Percentiles rank a stretch among this genome's conserved stretches.
Conservation (phyloP, 1,284 basidiomycete species). For the Cutaneotrichosporon arboriforme region DNA sequence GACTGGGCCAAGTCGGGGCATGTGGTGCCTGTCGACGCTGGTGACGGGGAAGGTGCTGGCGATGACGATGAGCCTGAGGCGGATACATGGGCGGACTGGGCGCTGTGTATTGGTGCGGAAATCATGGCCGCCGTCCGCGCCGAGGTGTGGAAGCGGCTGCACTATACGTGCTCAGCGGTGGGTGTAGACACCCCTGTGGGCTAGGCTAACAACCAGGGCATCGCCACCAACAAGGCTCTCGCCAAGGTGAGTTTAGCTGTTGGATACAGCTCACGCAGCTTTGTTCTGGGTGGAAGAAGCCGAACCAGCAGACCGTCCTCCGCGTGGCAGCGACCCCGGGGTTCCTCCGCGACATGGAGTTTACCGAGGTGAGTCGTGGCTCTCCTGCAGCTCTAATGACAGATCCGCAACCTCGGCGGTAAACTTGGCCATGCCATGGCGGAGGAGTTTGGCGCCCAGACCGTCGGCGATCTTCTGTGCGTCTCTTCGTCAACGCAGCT, state of each 20-base stretch:
- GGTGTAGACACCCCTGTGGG: no score
- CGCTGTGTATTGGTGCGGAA: constrained; percentile 80
- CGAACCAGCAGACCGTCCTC: constrained; percentile 75
- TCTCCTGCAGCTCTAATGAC: neutral
- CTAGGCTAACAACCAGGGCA: constrained; percentile 56
- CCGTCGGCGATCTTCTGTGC: constrained; percentile 80
- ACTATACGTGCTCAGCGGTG: constrained; percentile 92
- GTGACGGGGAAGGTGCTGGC: constrained; percentile 12
- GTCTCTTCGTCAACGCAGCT: constrained; percentile 25
- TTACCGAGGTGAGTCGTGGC: constrained; percentile 65
- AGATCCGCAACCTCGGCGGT: constrained; percentile 93
- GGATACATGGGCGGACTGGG: constrained; percentile 83
- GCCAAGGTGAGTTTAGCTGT: constrained; percentile 63
- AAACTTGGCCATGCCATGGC: constrained; percentile 87
- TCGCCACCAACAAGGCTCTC: constrained; percentile 88
- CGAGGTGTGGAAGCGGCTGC: constrained; percentile 66
- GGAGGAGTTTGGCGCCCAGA: constrained; percentile 77
- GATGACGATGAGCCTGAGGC: constrained; percentile 13
- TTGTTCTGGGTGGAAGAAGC: constrained; percentile 82
- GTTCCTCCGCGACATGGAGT: constrained; percentile 72
- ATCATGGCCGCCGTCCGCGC: constrained; percentile 71
- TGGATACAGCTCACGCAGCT: constrained; percentile 53
- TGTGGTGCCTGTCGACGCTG: constrained; percentile 58
- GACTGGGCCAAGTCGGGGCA: constrained; percentile 65
- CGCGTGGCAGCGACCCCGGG: constrained; percentile 73